phyloP scores from a whole-genome alignment of 148 eudicot species.

The Linanthus parryae region DNA sequence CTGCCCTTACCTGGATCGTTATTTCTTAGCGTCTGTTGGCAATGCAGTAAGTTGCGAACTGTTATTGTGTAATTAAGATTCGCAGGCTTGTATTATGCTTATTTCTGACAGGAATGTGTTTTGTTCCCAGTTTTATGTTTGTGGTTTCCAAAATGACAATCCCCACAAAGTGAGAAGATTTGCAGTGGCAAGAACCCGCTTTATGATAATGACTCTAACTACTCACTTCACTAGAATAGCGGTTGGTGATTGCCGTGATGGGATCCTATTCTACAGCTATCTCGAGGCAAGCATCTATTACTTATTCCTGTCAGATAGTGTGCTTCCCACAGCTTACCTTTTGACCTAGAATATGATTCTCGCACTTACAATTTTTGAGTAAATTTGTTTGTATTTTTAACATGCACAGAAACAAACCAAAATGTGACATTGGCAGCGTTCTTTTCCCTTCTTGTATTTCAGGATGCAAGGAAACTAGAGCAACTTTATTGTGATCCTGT shows the following conservation, averaged over 20 bases:
- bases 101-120: slow-evolving; percentile 3
- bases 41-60: slow-evolving; percentile 57
- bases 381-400: neutral
- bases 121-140: slow-evolving; percentile 68
- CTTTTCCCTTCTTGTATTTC: slow-evolving; percentile 10
- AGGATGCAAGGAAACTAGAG: slow-evolving; percentile 82
- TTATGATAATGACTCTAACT: slow-evolving; percentile 72
- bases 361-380: slow-evolving; percentile 2
- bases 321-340: slow-evolving; percentile 12
- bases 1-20: slow-evolving; percentile 79
- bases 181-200: slow-evolving; percentile 74
- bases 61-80: neutral
- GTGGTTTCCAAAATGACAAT: slow-evolving; percentile 72
- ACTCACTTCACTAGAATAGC: slow-evolving; percentile 79
- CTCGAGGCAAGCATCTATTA: slow-evolving; percentile 59
- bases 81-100: neutral
- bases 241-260: slow-evolving; percentile 98
- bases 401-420: no score
- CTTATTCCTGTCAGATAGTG: slow-evolving; percentile 5
- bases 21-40: slow-evolving; percentile 85
- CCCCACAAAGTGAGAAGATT: slow-evolving; percentile 59
- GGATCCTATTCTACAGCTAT: slow-evolving; percentile 71
- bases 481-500: slow-evolving; percentile 84
- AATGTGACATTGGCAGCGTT: no score
- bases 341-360: neutral